Base-by-base conservation (phyloP, 257 asterid species). In the Euphrasia confusa region DNA sequence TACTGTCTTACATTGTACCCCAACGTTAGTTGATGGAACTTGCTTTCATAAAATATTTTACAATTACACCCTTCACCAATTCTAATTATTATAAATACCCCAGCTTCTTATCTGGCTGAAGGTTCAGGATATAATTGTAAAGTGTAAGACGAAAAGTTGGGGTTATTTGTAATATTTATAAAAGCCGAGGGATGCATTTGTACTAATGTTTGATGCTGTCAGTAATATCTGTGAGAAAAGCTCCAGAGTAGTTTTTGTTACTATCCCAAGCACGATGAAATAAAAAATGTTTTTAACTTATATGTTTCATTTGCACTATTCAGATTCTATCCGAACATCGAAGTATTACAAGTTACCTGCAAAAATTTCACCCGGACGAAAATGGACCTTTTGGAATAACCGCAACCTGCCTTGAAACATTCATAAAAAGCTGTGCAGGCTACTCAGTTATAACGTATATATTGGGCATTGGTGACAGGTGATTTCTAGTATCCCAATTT, bases 381-480 rank as follows among this genome's bases (percentile, higher is more conserved):
- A 87, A 86, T 63, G 99, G 89, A 35, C 99, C 95, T 64, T 92
- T 84, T 68, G 99, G 99, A 63, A 79, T 92, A 71, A 92, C 99
- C 5, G 93, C 95, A 14, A 78, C 94, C 9, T 92, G 99, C 57
- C 92, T 92, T 58, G 99, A 92, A 77, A 92, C 99, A 24, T 92
- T 92, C 71, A 92, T 86, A 66, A 92, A 92, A 80, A 92, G 99
- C 64, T 92, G 99, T 64, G 97, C 99, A 78, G 99, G 99, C 62
- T 92, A 92, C 79, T 92, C 99, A 7, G 99, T 92, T 70, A 92
- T 92, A 83, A 92, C 99, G 7, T 92, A 92, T 79, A 92, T 92
- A 61, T 77, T 92, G 64, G 97, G 99, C 70, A 89, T 92, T 71
- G 99, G 99, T 63, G 99, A 92, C 87, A 92, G 98, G 97, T 88